These are phyloP conservation scores for Cercospora brassicicola DNA, from an alignment of 2,329 filamentous ascomycete genomes.

Conservation along the genomic window DNA sequence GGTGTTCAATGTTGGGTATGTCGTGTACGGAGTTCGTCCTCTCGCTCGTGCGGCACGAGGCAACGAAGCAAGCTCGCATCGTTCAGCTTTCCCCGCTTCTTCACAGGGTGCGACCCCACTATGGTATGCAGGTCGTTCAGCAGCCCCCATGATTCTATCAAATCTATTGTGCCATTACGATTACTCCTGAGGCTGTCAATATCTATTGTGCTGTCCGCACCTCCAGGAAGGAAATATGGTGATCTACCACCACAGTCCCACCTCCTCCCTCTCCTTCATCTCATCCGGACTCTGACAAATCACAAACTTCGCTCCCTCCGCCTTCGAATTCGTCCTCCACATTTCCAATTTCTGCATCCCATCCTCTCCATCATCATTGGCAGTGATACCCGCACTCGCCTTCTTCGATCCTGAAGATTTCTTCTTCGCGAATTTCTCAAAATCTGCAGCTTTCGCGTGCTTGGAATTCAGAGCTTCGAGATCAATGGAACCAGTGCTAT, in stretches of 20 bases:
- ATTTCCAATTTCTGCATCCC: slow-evolving; percentile 2
- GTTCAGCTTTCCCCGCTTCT: not conserved
- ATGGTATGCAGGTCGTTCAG: no score
- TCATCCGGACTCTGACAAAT: slow-evolving; percentile 9
- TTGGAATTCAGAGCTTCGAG: slow-evolving; percentile 7
- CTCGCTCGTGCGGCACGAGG: not conserved
- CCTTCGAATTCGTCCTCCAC: slow-evolving; percentile 9
- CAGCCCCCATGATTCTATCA: no score
- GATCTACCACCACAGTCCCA: not conserved
- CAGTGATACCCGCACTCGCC: not conserved
- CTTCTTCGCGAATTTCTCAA: slow-evolving; percentile 7
- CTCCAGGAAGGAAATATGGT: no score
- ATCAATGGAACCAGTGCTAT: slow-evolving; percentile 12
- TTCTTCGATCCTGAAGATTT: not conserved
- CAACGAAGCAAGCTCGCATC: not conserved
- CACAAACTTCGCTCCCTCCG: slow-evolving; percentile 5
- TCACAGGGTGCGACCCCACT: not conserved
- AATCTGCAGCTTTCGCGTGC: slow-evolving; percentile 12
- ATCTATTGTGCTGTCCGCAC: no score
- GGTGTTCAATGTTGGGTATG: not conserved
- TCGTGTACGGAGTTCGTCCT: not conserved
- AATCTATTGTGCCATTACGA: not conserved
- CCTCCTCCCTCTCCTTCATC: not conserved
- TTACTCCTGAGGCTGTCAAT: not conserved
- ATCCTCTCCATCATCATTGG: not conserved